Evolutionary conservation across 768 basidiomycete genomes (phyloP).

Genomic region (Kwoniella newhampshirensis): DNA sequence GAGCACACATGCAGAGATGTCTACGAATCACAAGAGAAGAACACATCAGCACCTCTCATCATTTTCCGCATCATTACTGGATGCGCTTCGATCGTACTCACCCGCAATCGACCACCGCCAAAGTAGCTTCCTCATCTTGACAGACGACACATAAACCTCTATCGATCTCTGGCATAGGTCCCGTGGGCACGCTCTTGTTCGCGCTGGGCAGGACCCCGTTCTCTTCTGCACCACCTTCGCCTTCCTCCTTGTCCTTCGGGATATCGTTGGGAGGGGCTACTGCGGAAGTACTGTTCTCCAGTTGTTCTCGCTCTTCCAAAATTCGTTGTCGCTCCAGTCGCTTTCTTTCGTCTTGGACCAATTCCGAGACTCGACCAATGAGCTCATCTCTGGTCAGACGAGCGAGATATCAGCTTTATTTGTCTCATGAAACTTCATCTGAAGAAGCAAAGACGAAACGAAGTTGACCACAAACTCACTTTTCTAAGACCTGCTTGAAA

Average conservation of each 20-base stretch:
- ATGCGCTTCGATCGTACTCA: no score
- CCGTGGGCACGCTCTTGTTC: conserved; percentile 41
- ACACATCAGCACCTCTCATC: no score
- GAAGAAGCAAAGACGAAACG: not conserved
- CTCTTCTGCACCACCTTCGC: conserved; percentile 9
- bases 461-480: conserved; percentile 53
- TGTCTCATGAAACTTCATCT: not conserved
- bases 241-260: conserved; percentile 3
- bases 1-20: conserved; percentile 48
- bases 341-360: conserved; percentile 48
- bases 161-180: conserved; percentile 48
- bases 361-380: conserved; percentile 45
- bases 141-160: conserved; percentile 85
- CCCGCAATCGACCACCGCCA: conserved; percentile 94
- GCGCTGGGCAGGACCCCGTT: not conserved
- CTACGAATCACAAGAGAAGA: conserved; percentile 9
- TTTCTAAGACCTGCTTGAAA: conserved; percentile 72
- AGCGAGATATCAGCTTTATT: not conserved
- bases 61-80: not conserved
- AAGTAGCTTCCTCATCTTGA: conserved; percentile 90
- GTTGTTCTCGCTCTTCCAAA: conserved; percentile 42
- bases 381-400: conserved; percentile 32
- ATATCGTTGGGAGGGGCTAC: conserved; percentile 5
- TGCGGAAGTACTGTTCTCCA: conserved; percentile 20
- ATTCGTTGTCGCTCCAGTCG: conserved; percentile 46